Evolutionary conservation across 352 stramenopile genomes (phyloP), one percentile per base, ranked within the genome.

Genomic region (Globisporangium ultimum): DNA sequence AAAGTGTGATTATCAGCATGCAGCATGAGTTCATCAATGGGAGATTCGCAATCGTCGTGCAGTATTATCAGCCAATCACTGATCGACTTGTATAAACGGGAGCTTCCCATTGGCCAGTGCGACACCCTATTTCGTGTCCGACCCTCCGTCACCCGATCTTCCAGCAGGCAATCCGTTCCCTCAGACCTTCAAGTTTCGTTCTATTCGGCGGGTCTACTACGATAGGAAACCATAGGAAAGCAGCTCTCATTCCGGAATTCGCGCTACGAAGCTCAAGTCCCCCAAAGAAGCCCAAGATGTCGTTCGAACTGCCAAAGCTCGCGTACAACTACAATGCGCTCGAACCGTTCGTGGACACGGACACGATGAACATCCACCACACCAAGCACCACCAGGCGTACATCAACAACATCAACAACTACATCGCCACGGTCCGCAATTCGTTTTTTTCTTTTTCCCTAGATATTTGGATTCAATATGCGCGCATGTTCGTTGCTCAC

Each of bases 321-420:
- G 62, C 75, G 22, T 95, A 96, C 71, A 75, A 85, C 50, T 96
- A 96, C 70, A 89, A 90, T 57, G 83, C 88, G 49, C 75, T 97
- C 49, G 88, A 94, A 68, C 89, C 89, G 24, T 92, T 91, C 51
- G 88, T 97, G 70, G 85, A 92, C 72, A 91, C 89, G 58, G 67
- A 65, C 36, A 97, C 88, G 32, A 91, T 97, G 84, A 92, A 94
- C 64, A 96, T 95, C 74, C 89, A 97, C 74, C 89, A 97, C 75
- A 92, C 82, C 49, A 96, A 96, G 72, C 89, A 97, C 72, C 89
- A 97, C 82, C 82, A 94, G 70, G 80, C 75, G 34, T 94, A 94
- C 66, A 81, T 95, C 56, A 95, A 92, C 80, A 95, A 95, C 73
- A 91, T 93, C 74, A 92, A 97, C 81, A 90, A 84, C 64, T 93